Conservation (phyloP, 139 green algal genomes). For the Microglena sp. region DNA sequence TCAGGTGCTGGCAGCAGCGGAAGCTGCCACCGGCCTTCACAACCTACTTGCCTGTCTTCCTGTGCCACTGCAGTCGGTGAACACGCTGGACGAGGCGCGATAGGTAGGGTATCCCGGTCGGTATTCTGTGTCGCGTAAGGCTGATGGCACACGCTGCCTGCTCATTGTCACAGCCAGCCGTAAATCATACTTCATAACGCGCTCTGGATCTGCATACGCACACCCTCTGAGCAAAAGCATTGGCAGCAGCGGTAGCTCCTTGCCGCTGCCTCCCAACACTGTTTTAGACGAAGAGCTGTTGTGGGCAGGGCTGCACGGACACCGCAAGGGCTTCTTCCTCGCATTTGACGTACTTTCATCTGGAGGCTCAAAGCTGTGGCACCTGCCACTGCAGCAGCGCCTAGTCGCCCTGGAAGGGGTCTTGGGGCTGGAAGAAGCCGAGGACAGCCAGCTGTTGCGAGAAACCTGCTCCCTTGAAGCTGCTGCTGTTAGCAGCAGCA, state of each 20-base stretch:
- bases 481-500: not conserved
- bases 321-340: slow-evolving; percentile 18
- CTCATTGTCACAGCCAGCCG: slow-evolving; percentile 2
- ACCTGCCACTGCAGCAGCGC: slow-evolving; percentile 10
- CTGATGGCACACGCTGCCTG: slow-evolving; percentile 21
- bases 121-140: slow-evolving; percentile 22
- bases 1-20: not conserved
- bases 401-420: slow-evolving; percentile 14
- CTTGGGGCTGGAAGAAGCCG: slow-evolving; percentile 1
- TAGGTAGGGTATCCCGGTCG: slow-evolving; percentile 13
- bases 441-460: not conserved
- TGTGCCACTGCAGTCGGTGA: not conserved
- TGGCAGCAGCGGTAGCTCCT: not conserved
- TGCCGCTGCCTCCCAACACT: slow-evolving; percentile 11
- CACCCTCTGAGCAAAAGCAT: slow-evolving; percentile 1
- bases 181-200: slow-evolving; percentile 19
- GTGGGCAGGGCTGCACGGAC: slow-evolving; percentile 4
- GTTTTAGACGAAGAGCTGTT: slow-evolving; percentile 30
- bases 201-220: slow-evolving; percentile 15
- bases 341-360: slow-evolving; percentile 19
- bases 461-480: not conserved
- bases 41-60: not conserved
- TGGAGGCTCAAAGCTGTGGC: slow-evolving; percentile 10
- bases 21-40: not conserved
- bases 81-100: not conserved